Evolutionary conservation across 1,284 basidiomycete species (phyloP), one percentile per base, ranked within the genome.

Genomic region (Ustilago tritici): DNA sequence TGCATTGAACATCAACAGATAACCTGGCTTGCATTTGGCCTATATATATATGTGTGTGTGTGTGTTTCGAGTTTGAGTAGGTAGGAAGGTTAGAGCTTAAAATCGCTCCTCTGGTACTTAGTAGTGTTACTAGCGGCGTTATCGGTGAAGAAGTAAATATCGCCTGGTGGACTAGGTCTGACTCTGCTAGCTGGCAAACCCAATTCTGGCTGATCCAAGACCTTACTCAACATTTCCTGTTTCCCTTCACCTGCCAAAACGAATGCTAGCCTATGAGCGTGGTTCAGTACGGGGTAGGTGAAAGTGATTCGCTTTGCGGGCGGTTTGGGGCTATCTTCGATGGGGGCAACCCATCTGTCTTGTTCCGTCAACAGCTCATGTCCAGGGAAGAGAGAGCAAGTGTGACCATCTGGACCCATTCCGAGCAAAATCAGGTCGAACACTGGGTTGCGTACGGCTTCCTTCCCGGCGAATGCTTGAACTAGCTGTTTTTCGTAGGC

Each of bases 401-500:
- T 98, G 89, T 99, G 97, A 28, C 96, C 96, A 85, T 98, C 96
- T 6, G 84, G 84, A 9, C 86, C 86, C 85, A 87, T 86, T 11
- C 86, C 86, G 10, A 87, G 66, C 40, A 87, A 70, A 62, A 87
- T 85, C 11, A 87, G 72, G 56, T 87, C 86, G 34, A 87, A 87
- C 34, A 85, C 83, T 4, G 86, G 86, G 61, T 83, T 80, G 4
- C 85, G 56, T 15, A 85, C 84, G 28, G 80, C 72, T 53, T 85
- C 84, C 61, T 84, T 86, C 8, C 84, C 85, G 0, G 82, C 84
- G 49, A 99, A 99, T 84, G 94, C 93, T 68, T 87, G 89, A 78
- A 98, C 94, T 79, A 95, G 90, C 86, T 93, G 90, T 87, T 95
- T 92, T 88, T 98, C 95, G 88, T 99, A 99, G 23, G 92, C 91